phyloP scores from a whole-genome alignment of 176 grass and related monocot genomes.

The Aegilops bicornis region DNA sequence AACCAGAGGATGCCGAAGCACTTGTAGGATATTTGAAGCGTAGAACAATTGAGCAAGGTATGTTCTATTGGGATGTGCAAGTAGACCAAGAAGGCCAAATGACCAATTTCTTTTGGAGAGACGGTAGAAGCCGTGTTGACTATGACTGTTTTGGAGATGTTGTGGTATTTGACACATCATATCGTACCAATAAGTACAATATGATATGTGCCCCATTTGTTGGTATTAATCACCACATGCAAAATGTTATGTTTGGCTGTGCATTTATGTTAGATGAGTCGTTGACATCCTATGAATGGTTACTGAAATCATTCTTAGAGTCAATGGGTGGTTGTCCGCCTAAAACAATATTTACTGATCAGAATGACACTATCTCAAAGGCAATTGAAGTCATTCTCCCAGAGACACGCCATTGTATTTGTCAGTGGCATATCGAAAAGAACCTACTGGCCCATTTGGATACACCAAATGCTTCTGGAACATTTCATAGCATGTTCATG shows the following conservation, averaged over 20 bases:
- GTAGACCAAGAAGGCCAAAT: slow-evolving; percentile 63
- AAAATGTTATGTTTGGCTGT: slow-evolving; percentile 76
- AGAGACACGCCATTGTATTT: slow-evolving; percentile 53
- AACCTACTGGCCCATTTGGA: slow-evolving; percentile 54
- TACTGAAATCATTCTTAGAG: slow-evolving; percentile 73
- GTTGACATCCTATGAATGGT: slow-evolving; percentile 56
- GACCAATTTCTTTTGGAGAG: slow-evolving; percentile 71
- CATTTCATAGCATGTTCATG: slow-evolving; percentile 49
- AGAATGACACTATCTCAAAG: slow-evolving; percentile 55
- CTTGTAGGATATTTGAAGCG: slow-evolving; percentile 65
- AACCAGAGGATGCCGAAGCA: slow-evolving; percentile 52
- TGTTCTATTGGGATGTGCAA: slow-evolving; percentile 83
- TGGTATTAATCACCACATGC: slow-evolving; percentile 71
- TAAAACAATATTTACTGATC: slow-evolving; percentile 79
- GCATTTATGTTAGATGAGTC: slow-evolving; percentile 77
- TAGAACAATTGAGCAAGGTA: slow-evolving; percentile 50
- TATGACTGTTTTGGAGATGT: slow-evolving; percentile 78
- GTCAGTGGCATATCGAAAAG: slow-evolving; percentile 62
- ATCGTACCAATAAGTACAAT: slow-evolving; percentile 68
- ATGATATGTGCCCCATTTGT: slow-evolving; percentile 69
- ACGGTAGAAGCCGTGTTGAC: slow-evolving; percentile 59
- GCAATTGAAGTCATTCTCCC: slow-evolving; percentile 63
- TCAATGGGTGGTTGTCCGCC: slow-evolving; percentile 66
- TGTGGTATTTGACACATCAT: slow-evolving; percentile 68
- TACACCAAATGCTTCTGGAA: slow-evolving; percentile 53